A percentile compares a stretch with the other conserved stretches of the same genome.
phyloP scores from a whole-genome alignment of 805 yeast species.

The Schwanniomyces pseudopolymorphus region DNA sequence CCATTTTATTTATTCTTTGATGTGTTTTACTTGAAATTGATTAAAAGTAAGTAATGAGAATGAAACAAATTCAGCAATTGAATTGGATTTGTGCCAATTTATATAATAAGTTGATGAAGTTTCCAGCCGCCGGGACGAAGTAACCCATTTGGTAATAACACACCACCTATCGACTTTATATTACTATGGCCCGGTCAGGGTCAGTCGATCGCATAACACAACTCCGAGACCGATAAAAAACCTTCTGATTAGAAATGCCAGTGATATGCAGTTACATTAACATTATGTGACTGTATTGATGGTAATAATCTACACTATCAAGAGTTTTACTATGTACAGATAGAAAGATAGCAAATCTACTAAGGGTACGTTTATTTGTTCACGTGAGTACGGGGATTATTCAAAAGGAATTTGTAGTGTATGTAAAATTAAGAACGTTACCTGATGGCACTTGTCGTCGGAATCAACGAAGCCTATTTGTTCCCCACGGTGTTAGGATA shows the following conservation, averaged over 20 bases:
- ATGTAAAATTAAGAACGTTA: background rate
- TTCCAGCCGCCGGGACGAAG: slow-evolving; percentile 15
- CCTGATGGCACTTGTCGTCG: background rate
- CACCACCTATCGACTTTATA: slow-evolving; percentile 2
- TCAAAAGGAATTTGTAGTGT: background rate
- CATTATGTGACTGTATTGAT: background rate
- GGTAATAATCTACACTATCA: no score
- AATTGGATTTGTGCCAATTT: slow-evolving; percentile 4
- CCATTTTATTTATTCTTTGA: slow-evolving; percentile 33
- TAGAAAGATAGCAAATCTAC: background rate
- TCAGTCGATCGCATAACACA: slow-evolving; percentile 1
- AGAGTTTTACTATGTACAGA: background rate
- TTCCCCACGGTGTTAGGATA: background rate
- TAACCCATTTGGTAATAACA: slow-evolving; percentile 9
- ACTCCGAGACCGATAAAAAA: slow-evolving; percentile 19
- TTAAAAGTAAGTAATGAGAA: background rate
- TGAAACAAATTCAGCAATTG: slow-evolving; percentile 1
- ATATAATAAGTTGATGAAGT: slow-evolving; percentile 1
- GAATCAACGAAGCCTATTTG: background rate
- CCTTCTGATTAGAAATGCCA: background rate
- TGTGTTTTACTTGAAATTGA: slow-evolving; percentile 2
- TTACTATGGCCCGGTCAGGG: background rate
- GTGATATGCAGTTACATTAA: background rate
- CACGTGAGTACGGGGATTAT: background rate
- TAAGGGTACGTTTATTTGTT: no score